Percentiles rank a stretch among this genome's conserved stretches.
Conservation (phyloP, 768 basidiomycete genomes). For the Boletus sp. region DNA sequence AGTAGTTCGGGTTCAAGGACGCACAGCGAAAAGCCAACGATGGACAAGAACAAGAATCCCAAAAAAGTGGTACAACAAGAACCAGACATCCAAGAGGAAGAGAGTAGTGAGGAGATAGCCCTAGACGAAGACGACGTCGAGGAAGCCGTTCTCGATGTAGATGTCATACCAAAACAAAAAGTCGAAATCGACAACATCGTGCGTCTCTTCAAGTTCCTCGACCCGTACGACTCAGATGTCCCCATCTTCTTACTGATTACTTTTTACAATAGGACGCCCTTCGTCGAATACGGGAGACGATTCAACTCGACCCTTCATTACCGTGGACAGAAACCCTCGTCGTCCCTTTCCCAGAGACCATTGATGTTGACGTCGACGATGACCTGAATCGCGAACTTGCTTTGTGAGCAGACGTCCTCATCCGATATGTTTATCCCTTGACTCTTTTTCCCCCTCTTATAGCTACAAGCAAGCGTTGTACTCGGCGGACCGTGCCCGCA, state of each 20-base stretch:
- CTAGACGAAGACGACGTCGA: constrained; percentile 80
- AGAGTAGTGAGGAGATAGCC: constrained; percentile 42
- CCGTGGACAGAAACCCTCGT: constrained; percentile 85
- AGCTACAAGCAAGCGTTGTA: constrained; percentile 97
- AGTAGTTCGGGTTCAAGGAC: too few species aligned
- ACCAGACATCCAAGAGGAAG: constrained; percentile 24
- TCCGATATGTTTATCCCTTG: neutral
- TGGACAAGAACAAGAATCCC: constrained; percentile 9
- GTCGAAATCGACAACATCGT: constrained; percentile 71
- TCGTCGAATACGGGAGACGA: constrained; percentile 74
- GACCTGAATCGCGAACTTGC: constrained; percentile 94
- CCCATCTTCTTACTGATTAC: neutral
- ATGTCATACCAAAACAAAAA: constrained; percentile 78
- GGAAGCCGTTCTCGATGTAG: constrained; percentile 65
- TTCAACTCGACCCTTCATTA: constrained; percentile 68
- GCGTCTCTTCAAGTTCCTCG: constrained; percentile 26
- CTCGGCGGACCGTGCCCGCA: constrained; percentile 69
- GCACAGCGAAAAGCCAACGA: constrained; percentile 2
- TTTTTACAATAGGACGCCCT: constrained; percentile 59
- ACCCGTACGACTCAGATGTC: neutral
- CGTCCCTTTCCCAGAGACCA: constrained; percentile 67
- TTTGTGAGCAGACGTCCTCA: constrained; percentile 57
- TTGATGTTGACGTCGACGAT: constrained; percentile 77
- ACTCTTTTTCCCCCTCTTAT: neutral
- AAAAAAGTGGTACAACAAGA: constrained; percentile 7